These are phyloP conservation scores for Pyrenophora tritici-repentis DNA, from an alignment of 2,329 filamentous ascomycete genomes.

Conservation along the genomic window DNA sequence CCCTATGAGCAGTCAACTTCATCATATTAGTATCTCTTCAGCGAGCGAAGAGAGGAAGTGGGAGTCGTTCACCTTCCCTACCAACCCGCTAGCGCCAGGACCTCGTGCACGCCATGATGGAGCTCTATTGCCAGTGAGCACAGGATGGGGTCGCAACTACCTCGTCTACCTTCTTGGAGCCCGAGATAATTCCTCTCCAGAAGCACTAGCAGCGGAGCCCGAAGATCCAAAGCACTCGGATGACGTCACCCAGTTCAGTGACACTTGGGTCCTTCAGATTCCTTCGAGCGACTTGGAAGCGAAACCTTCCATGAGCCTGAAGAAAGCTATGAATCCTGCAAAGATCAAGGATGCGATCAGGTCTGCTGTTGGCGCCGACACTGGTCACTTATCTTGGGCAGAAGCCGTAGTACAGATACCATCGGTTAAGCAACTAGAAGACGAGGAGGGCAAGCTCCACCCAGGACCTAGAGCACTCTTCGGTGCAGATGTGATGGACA, in stretches of 20 bases:
- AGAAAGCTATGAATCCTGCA: conserved; percentile 48
- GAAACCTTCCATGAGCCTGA: conserved; percentile 27
- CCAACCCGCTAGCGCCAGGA: conserved; percentile 51
- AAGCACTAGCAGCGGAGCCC: background rate
- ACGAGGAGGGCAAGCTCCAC: conserved; percentile 50
- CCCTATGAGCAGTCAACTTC: conserved; percentile 35
- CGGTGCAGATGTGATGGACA: conserved; percentile 48
- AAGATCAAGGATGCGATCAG: conserved; percentile 53
- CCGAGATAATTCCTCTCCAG: conserved; percentile 12
- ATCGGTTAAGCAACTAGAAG: conserved; percentile 35
- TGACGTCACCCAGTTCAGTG: conserved; percentile 43
- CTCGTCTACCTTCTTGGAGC: conserved; percentile 51
- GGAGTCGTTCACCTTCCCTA: conserved; percentile 50
- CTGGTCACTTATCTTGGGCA: conserved; percentile 49
- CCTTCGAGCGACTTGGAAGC: conserved; percentile 43
- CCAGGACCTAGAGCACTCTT: conserved; percentile 52
- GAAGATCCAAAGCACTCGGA: conserved; percentile 16
- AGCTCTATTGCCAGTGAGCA: conserved; percentile 49
- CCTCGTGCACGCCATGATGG: conserved; percentile 48
- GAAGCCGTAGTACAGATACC: conserved; percentile 50
- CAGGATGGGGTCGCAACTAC: conserved; percentile 53
- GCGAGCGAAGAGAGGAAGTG: conserved; percentile 36
- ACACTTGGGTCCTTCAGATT: conserved; percentile 54
- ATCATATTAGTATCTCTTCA: conserved; percentile 31
- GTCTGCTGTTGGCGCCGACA: conserved; percentile 48